A percentile compares a stretch with the other conserved stretches of the same genome.
phyloP scores from a whole-genome alignment of 2,329 filamentous ascomycete species.

The Ceratocystis destructans region DNA sequence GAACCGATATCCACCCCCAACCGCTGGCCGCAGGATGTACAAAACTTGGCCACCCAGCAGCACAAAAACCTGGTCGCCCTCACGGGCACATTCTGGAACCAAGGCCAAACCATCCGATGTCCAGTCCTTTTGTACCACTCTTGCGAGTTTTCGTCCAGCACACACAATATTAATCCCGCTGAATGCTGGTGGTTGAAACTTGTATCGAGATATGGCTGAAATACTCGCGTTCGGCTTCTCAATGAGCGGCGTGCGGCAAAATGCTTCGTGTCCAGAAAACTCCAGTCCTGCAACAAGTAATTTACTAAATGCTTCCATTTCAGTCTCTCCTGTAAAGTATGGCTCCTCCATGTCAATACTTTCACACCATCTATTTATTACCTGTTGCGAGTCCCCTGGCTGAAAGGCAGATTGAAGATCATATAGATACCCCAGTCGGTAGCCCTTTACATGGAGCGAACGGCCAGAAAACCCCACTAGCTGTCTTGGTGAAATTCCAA shows the following conservation, averaged over 20 bases:
- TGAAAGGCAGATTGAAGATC: slow-evolving; percentile 19
- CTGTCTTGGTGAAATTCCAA: slow-evolving; percentile 15
- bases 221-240: background rate
- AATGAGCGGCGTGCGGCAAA: slow-evolving; percentile 15
- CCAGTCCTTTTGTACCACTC: slow-evolving; percentile 20
- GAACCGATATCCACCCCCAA: slow-evolving; percentile 20
- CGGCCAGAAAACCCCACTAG: slow-evolving; percentile 16
- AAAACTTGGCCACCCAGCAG: slow-evolving; percentile 21
- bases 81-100: slow-evolving; percentile 17
- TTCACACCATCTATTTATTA: slow-evolving; percentile 16
- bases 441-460: slow-evolving; percentile 19
- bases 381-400: slow-evolving; percentile 14
- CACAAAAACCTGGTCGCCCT: slow-evolving; percentile 21
- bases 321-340: slow-evolving; percentile 20
- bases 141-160: slow-evolving; percentile 17
- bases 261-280: slow-evolving; percentile 14
- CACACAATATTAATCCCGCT: slow-evolving; percentile 19
- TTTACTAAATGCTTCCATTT: slow-evolving; percentile 19
- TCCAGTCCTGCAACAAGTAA: slow-evolving; percentile 19
- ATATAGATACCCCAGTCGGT: slow-evolving; percentile 20
- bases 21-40: slow-evolving; percentile 20
- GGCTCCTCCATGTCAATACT: slow-evolving; percentile 7
- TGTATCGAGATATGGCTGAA: background rate
- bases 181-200: slow-evolving; percentile 10
- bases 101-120: slow-evolving; percentile 19